Evolutionary conservation across 2,329 filamentous ascomycete species (phyloP), one percentile per base, ranked within the genome.

Genomic region (Penicillium oxalicum): DNA sequence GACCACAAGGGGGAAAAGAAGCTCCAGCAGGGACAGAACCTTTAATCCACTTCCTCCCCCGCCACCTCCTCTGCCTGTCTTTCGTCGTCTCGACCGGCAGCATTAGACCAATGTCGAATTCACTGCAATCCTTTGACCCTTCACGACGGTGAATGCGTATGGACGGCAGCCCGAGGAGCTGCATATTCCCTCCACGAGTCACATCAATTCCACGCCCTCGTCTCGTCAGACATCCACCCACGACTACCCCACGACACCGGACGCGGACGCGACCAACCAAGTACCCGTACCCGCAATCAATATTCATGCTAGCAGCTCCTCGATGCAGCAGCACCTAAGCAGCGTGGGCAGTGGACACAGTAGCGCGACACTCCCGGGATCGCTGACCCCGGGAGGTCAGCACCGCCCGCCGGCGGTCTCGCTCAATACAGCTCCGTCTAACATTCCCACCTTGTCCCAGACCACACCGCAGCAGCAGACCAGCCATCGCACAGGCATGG

Each of bases 401-500:
- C 71, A 70, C 57, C 75, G 82, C 53, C 79, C 80, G 38, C 70
- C 65, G 29, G 71, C 76, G 32, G 70, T 77, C 36, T 74, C 77
- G 27, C 64, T 76, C 45, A 82, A 80, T 62, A 80, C 80, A 9
- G 78, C 80, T 26, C 77, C 82, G 5, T 74, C 73, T 25, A 72
- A 72, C n/a, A 66, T 82, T 46, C 79, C 81, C 54, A 79, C 79
- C 27, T 71, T 81, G 57, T 75, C 76, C 47, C 75, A 75, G 54
- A 60, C 73, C 41, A 70, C 72, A 46, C 68, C 71, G 49, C 72
- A 70, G 50, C 71, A 69, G 35, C 29, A 32, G 29, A 66, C 70
- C 46, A 77, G 82, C 26, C 81, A 85, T 38, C 80, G 85, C 24
- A 78, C 83, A 47, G 79, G 78, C 38, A 74, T 87, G 61, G 81